phyloP scores from a whole-genome alignment of 805 yeast species.

The Starmera amethionina region DNA sequence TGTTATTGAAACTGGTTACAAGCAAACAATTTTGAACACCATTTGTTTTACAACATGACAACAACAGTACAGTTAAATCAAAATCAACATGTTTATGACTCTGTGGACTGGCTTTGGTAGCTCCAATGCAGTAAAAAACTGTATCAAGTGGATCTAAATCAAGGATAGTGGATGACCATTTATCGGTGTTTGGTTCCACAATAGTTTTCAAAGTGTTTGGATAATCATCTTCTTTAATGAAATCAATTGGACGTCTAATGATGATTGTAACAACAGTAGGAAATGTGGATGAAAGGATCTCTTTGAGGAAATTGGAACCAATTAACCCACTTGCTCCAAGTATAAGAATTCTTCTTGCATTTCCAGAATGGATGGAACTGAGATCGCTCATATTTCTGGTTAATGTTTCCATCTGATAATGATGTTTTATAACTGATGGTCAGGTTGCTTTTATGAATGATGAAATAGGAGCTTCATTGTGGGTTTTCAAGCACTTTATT shows the following conservation, averaged over 20 bases:
- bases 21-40: conserved; percentile 57
- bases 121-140: conserved; percentile 60
- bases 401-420: too few relatives aligned
- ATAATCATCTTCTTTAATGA: background rate
- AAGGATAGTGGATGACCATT: conserved; percentile 38
- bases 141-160: conserved; percentile 10
- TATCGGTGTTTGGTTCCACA: conserved; percentile 33
- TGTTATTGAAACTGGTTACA: conserved; percentile 54
- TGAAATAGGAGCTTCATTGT: too few relatives aligned
- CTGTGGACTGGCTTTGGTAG: conserved; percentile 63
- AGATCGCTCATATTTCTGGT: too few relatives aligned
- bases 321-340: conserved; percentile 15
- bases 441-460: too few relatives aligned
- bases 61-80: conserved; percentile 55
- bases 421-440: too few relatives aligned
- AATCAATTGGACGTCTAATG: conserved; percentile 3
- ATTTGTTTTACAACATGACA: conserved; percentile 55
- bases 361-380: too few relatives aligned
- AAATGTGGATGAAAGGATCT: conserved; percentile 5
- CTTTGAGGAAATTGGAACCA: conserved; percentile 10
- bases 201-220: conserved; percentile 27
- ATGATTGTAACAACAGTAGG: background rate
- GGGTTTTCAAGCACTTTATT: too few relatives aligned
- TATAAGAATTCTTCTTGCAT: conserved; percentile 3
- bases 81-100: conserved; percentile 61